Evolutionary conservation across 108 stramenopile species (phyloP).

Genomic region (Skeletonema marinoi): DNA sequence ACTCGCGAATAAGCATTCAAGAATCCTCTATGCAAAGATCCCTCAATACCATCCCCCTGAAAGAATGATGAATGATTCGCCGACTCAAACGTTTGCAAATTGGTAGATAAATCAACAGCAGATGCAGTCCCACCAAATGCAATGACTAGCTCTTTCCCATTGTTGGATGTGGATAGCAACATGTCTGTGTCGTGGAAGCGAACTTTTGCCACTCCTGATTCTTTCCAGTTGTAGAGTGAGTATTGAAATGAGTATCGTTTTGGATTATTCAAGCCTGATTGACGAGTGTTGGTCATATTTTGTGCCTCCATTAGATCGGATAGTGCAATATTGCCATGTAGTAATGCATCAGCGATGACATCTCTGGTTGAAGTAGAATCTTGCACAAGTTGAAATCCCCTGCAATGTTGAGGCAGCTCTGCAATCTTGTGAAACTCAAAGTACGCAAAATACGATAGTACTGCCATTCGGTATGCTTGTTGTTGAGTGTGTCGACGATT

Average conservation of each 20-base stretch:
- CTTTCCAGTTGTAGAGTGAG: conserved; percentile 54
- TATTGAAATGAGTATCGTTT: conserved; percentile 35
- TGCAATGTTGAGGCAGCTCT: neutral
- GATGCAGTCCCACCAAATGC: conserved; percentile 60
- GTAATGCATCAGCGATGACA: neutral
- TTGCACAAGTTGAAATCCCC: neutral
- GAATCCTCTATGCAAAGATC: conserved; percentile 58
- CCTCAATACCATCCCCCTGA: conserved; percentile 23
- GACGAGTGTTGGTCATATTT: neutral
- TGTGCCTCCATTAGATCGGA: neutral
- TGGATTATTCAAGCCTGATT: neutral
- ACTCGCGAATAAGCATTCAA: conserved; percentile 61
- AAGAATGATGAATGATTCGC: conserved; percentile 55
- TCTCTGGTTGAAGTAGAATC: neutral
- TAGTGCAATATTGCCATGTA: neutral
- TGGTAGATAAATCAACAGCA: conserved; percentile 52
- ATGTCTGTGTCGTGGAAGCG: conserved; percentile 64
- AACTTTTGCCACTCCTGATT: conserved; percentile 32
- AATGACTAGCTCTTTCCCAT: conserved; percentile 30
- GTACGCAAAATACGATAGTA: conserved; percentile 49
- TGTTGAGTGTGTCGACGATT: conserved; percentile 5
- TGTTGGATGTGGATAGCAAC: conserved; percentile 36
- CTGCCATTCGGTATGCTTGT: conserved; percentile 49
- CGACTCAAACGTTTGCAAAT: conserved; percentile 63
- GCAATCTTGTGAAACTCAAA: conserved; percentile 44